Evolutionary conservation across 2,329 filamentous ascomycete genomes (phyloP).

Genomic region (Hortaea werneckii): DNA sequence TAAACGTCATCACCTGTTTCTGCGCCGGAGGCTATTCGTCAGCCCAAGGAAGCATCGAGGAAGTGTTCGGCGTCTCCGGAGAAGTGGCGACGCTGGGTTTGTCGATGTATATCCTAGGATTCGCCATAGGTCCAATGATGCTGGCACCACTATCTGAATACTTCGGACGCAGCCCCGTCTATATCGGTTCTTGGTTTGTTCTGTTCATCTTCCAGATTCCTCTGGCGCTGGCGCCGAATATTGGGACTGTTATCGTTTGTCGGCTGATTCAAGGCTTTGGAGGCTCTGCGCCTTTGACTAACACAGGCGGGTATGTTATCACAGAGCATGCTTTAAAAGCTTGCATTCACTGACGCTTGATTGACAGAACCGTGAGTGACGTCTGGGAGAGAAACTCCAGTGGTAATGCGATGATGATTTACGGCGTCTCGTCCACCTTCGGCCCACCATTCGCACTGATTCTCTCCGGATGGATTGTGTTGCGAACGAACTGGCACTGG

Average conservation of each 20-base stretch:
- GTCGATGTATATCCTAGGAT: slow-evolving; percentile 29
- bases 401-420: slow-evolving; percentile 34
- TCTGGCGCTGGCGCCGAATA: slow-evolving; percentile 31
- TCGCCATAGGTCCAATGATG: neutral
- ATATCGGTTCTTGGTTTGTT: slow-evolving; percentile 28
- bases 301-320: slow-evolving; percentile 25
- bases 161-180: slow-evolving; percentile 12
- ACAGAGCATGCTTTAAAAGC: too few species aligned
- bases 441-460: slow-evolving; percentile 27
- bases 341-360: too few species aligned
- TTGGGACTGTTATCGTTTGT: slow-evolving; percentile 33
- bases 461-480: slow-evolving; percentile 26
- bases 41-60: slow-evolving; percentile 26
- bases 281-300: slow-evolving; percentile 28
- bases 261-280: slow-evolving; percentile 31
- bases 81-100: slow-evolving; percentile 36
- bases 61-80: slow-evolving; percentile 31
- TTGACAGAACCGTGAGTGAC: slow-evolving; percentile 28
- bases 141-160: slow-evolving; percentile 12
- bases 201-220: slow-evolving; percentile 35
- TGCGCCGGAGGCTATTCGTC: neutral
- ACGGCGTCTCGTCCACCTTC: slow-evolving; percentile 27
- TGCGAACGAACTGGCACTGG: slow-evolving; percentile 11
- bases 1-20: slow-evolving; percentile 1
- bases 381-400: slow-evolving; percentile 37